Percentiles rank a stretch among this genome's conserved stretches.
phyloP scores from a whole-genome alignment of 805 yeast species.

The Cyberlindnera xylosilytica region DNA sequence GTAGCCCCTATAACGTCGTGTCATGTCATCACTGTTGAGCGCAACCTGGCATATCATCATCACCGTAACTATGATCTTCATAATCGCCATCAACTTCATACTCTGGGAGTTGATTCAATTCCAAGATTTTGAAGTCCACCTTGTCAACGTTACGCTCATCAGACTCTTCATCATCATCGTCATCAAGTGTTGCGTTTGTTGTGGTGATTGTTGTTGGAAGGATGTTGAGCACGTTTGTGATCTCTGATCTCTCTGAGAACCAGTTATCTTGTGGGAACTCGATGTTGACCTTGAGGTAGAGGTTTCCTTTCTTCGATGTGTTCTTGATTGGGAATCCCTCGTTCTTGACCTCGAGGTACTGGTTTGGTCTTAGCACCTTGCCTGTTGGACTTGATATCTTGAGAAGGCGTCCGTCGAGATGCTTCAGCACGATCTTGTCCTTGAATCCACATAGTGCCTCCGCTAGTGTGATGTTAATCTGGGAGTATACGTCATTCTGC shows the following conservation, averaged over 20 bases:
- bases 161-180: constrained; percentile 15
- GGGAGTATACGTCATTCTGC: constrained; percentile 62
- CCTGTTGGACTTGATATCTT: constrained; percentile 68
- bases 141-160: constrained; percentile 18
- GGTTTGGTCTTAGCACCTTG: constrained; percentile 77
- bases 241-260: constrained; percentile 72
- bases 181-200: constrained; percentile 30
- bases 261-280: constrained; percentile 85
- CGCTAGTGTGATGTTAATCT: constrained; percentile 57
- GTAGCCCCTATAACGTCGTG: neutral
- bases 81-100: constrained; percentile 17
- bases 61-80: constrained; percentile 7
- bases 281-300: constrained; percentile 66
- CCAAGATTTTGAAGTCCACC: constrained; percentile 15
- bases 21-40: constrained; percentile 33
- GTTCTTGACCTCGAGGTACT: constrained; percentile 54
- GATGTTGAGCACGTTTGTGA: constrained; percentile 48
- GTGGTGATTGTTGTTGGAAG: constrained; percentile 41
- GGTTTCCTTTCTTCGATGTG: constrained; percentile 51
- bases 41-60: constrained; percentile 34
- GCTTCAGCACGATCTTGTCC: constrained; percentile 57
- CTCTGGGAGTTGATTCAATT: constrained; percentile 7
- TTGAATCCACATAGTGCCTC: constrained; percentile 87
- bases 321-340: constrained; percentile 81
- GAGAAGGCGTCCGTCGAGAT: constrained; percentile 76